Percentiles rank a stretch among this genome's conserved stretches.
Conservation (phyloP, 805 yeast species). For the Lipomyces chichibuensis region DNA sequence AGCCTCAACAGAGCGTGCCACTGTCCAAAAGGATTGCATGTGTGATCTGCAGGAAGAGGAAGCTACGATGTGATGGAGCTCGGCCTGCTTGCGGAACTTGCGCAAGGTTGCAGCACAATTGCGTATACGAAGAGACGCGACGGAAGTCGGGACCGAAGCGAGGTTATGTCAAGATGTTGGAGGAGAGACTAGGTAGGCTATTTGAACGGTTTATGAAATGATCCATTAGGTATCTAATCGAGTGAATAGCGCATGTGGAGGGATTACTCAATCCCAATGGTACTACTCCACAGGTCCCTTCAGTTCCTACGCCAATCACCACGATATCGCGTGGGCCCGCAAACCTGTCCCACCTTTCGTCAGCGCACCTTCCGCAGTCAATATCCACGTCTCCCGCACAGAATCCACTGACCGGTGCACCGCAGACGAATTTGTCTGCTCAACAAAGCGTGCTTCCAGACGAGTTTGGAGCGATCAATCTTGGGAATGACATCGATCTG, state of each 20-base stretch:
- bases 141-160: conserved; percentile 44
- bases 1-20: conserved; percentile 3
- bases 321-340: not conserved
- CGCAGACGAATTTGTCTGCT: not conserved
- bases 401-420: conserved; percentile 5
- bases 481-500: not conserved
- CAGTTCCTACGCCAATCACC: not conserved
- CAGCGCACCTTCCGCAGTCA: not conserved
- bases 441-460: not conserved
- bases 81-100: conserved; percentile 45
- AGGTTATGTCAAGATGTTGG: conserved; percentile 43
- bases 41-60: conserved; percentile 42
- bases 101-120: conserved; percentile 38
- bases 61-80: conserved; percentile 44
- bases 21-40: conserved; percentile 39
- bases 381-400: not conserved
- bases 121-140: conserved; percentile 42
- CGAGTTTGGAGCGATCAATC: not conserved
- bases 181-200: conserved; percentile 38
- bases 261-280: conserved; percentile 10
- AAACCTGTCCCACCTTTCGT: not conserved
- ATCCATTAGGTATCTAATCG: not conserved
- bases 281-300: not conserved
- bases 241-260: conserved; percentile 26
- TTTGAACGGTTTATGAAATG: not conserved